Base-by-base conservation (phyloP, 768 basidiomycete species). In the Rhodosporidiobolus odoratus region DNA sequence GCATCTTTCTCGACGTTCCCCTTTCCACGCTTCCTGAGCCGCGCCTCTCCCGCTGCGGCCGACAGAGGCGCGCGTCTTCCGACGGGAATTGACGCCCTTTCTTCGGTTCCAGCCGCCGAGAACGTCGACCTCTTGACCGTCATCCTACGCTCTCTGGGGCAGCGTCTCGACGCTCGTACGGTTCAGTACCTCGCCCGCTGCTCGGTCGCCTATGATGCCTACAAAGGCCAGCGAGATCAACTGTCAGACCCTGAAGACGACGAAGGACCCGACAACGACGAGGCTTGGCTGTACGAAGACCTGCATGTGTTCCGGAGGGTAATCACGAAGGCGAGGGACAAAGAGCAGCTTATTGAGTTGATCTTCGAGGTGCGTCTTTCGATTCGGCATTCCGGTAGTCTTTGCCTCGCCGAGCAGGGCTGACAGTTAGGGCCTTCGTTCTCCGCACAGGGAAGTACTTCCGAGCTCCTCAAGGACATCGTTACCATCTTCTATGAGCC, bases 401-500 rank as follows among this genome's bases (percentile, higher is more conserved):
- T 17, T 25, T 19, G 13, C 25, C 57, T 40, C 30, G 8, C 52
- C n/a, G n/a, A n/a, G n/a, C n/a, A n/a, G n/a, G 32, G n/a, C 52
- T 1, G 17, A 21, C 3, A 23, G 15, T 10, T 58, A 32, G 27
- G 12, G 12, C 0, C 32, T n/a, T 17, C 72, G 32, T 8, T 56
- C 45, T 68, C 43, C 25, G 2, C 52, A 10, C 69, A 98, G 94
- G 94, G 96, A 30, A 88, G 88, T 54, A 98, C 96, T 0, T 88
- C 95, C 3, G 96, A 98, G 41, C 83, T 99, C 34, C 82, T 99
- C 77, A 97, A 94, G 80, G 96, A 99, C 79, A 97, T 99, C 69
- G 92, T 99, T 76, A 97, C 96, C 27, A 98, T 99, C 68, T 99
- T 99, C 80, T 99, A 99, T 79, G 82, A 93, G 1, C 96, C 96